Base-by-base conservation (phyloP, 2,329 filamentous ascomycete genomes). In the Exophiala viscosa region DNA sequence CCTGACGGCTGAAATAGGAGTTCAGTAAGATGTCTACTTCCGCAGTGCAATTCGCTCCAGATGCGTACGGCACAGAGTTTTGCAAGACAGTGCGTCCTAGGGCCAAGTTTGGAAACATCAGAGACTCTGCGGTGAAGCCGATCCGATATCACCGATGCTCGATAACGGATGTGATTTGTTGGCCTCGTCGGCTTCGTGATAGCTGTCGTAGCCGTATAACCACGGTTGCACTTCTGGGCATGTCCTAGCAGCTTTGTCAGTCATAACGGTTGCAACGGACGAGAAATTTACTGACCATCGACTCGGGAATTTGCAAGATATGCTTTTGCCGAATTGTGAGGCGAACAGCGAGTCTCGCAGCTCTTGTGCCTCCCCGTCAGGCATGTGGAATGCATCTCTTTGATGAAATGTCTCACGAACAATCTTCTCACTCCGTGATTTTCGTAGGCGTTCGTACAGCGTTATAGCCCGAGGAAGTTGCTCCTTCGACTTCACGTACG, bases 201-300 rank as follows among this genome's bases (percentile, higher is more conserved):
- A 76, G 3, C 81, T 80, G 66, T 86, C 79, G 57, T 86, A 86
- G 0, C 82, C 81, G 59, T 81, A 87, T 42, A 87, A 57, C 80
- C 82, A 86, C 0, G 78, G 76, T 65, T 86, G 83, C 0, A 83
- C 76, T 32, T 79, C 70, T 0, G 81, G 82, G 62, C 83, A 85
- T 1, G 78, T 82, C 78, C 72, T 71, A 35, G 23, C 15, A 11
- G 15, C 2, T n/a, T 20, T 15, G 8, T 40, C 28, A 49, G 47
- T 33, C 23, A n/a, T n/a, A n/a, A n/a, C n/a, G n/a, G n/a, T n/a
- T n/a, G n/a, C n/a, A n/a, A n/a, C 39, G 15, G 31, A 13, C 4
- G 6, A 41, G 6, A 32, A 36, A 10, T 2, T 2, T 38, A 58
- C 61, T 38, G 40, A 74, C 76, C 83, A 83, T 44, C 83, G 71